These are phyloP conservation scores for Rhinocladiella mackenziei DNA, from an alignment of 2,329 filamentous ascomycete species.

Conservation along the genomic window DNA sequence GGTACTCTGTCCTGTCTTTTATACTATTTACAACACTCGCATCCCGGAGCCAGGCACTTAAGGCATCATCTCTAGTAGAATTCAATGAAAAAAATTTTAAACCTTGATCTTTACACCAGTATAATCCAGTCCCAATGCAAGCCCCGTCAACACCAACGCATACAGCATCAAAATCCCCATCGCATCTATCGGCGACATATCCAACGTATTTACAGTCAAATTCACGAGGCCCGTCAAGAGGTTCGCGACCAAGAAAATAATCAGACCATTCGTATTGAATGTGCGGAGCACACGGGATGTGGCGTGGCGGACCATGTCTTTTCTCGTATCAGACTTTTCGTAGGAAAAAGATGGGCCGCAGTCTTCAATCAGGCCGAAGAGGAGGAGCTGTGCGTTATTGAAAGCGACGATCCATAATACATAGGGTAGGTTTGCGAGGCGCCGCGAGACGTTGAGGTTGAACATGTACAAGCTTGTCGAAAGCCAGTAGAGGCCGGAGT, in stretches of 20 bases:
- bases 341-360: slow-evolving; percentile 36
- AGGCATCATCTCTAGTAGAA: too few species aligned
- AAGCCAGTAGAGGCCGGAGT: slow-evolving; percentile 66
- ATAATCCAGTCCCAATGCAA: slow-evolving; percentile 45
- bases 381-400: slow-evolving; percentile 76
- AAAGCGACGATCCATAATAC: slow-evolving; percentile 89
- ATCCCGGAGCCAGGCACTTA: too few species aligned
- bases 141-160: slow-evolving; percentile 40
- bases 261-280: slow-evolving; percentile 84
- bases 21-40: too few species aligned
- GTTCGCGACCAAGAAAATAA: slow-evolving; percentile 82
- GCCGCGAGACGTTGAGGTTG: slow-evolving; percentile 73
- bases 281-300: slow-evolving; percentile 78
- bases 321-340: too few species aligned
- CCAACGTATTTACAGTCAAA: slow-evolving; percentile 75
- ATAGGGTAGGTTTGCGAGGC: slow-evolving; percentile 89
- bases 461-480: slow-evolving; percentile 65
- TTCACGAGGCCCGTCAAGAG: slow-evolving; percentile 86
- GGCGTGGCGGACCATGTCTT: slow-evolving; percentile 57
- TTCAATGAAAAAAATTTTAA: slow-evolving; percentile 4
- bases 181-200: slow-evolving; percentile 60
- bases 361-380: slow-evolving; percentile 74
- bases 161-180: slow-evolving; percentile 75
- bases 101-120: slow-evolving; percentile 35
- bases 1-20: too few species aligned